Evolutionary conservation across 129 eudicot species (phyloP), one percentile per base, ranked within the genome.

Genomic region (Gnaphalium uliginosum): DNA sequence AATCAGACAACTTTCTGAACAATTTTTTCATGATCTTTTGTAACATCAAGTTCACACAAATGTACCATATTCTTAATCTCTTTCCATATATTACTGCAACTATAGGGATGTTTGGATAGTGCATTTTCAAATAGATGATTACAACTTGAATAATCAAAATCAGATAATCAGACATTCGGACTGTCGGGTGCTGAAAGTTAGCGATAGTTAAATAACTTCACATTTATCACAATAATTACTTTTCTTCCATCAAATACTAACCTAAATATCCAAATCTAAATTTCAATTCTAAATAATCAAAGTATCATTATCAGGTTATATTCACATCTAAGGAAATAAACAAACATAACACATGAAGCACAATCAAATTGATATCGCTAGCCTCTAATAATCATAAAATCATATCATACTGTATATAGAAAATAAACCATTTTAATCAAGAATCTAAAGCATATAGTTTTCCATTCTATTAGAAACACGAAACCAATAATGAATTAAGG

Each of bases 381-480:
- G 17, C 53, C 71, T 62, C 15, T 1, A 5, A 39, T 65, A 5
- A 4, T 65, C 41, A 53, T 35, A 23, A 79, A 57, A 30, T 15
- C 83, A 43, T 30, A 27, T 26, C 83, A 43, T 30, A 27, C 21
- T 80, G 17, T 17, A 67, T 21, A 58, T 19, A 57, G 35, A 66
- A 64, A 57, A 29, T 15, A 60, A 6, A 67, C 23, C 70, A 41
- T 73, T 21, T 41, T 29, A 80, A 66, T 57, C 75, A 67, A 66
- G 61, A 57, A 67, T 80, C 75, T 41, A 76, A 65, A 8, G 32
- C 61, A 32, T 8, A 70, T n/a, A 46, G 57, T 57, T 58, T 62
- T 29, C 50, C 17, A 50, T 19, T 62, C 64, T n/a, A 22, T 57
- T 21, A 14, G 62, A 57, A 57, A 2, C 25, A 32, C 24, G 4